Evolutionary conservation across 2,329 filamentous ascomycete species (phyloP), one percentile per base, ranked within the genome.

Genomic region (Graphium sp.): DNA sequence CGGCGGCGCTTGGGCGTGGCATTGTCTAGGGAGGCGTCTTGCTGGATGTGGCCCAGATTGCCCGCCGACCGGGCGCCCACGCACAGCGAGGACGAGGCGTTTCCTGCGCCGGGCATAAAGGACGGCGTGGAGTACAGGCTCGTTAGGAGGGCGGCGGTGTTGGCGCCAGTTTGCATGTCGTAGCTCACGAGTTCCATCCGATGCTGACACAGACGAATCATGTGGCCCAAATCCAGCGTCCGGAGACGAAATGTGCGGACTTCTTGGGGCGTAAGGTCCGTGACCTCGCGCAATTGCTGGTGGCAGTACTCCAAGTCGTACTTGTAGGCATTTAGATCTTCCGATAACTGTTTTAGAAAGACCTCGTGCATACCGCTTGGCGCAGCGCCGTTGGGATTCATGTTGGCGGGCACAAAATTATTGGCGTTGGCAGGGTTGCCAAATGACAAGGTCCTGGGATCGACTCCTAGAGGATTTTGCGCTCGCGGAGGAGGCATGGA

Each of bases 291-390:
- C 7, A 60, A 43, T 34, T 52, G 47, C 12, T 47, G 39, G 7
- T 39, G 38, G 35, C 53, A 57, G 39, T 52, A 60, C n/a, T 53
- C 48, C 5, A 55, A 34, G 32, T 61, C 57, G 30, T 55, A 49
- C 2, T 43, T 40, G 32, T 59, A 60, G 0, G 55, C 55, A 2
- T 38, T 40, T 26, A 59, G 48, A 29, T 60, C 56, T 31, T 60
- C 54, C 9, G 41, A 37, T 28, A 57, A 42, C 39, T 61, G 57
- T 15, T 33, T 32, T 3, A 35, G 28, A 4, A 37, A 26, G 9
- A 37, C 26, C 7, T 23, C 34, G n/a, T n/a, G n/a, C n/a, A n/a
- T n/a, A n/a, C n/a, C n/a, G n/a, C n/a, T n/a, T n/a, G n/a, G n/a
- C 21, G 34, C 18, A 14, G 29, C 29, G 13, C 28, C 25, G n/a